Evolutionary conservation across 495 filamentous ascomycete species (phyloP).

Genomic region (Rhypophila decipiens): DNA sequence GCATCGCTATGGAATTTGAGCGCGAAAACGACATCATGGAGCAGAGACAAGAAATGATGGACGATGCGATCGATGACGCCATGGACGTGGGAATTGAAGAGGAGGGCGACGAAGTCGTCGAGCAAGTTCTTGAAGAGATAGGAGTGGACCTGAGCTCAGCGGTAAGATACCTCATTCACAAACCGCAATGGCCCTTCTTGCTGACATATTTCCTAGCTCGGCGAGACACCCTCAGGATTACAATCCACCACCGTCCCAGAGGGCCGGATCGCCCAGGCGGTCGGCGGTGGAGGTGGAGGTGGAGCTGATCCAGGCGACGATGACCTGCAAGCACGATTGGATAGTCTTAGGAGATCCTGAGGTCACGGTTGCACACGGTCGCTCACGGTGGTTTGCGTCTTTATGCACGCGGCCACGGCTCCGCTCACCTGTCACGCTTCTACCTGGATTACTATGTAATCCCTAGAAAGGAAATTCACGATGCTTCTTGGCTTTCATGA

Average conservation of each 20-base stretch:
- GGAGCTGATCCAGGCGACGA: slow-evolving; percentile 59
- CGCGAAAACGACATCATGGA: slow-evolving; percentile 99
- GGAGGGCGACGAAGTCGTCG: slow-evolving; percentile 91
- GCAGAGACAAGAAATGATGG: slow-evolving; percentile 99
- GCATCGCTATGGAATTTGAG: slow-evolving; percentile 99
- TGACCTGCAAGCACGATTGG: slow-evolving; percentile 75
- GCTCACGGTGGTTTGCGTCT: no score
- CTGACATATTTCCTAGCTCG: slow-evolving; percentile 49
- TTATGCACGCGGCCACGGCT: no score
- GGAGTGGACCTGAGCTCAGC: slow-evolving; percentile 84
- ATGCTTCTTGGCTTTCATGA: no score
- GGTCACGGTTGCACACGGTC: not conserved
- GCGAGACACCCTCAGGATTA: slow-evolving; percentile 70
- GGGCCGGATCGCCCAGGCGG: slow-evolving; percentile 64
- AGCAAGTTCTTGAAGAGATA: slow-evolving; percentile 93
- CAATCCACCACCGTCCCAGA: slow-evolving; percentile 54
- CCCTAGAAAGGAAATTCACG: no score
- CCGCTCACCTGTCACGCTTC: no score
- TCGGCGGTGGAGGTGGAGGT: slow-evolving; percentile 58
- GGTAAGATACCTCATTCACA: slow-evolving; percentile 46
- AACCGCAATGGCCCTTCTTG: not conserved
- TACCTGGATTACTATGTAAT: no score
- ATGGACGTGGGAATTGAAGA: slow-evolving; percentile 88
- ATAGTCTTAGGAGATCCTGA: slow-evolving; percentile 58
- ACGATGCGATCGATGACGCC: slow-evolving; percentile 97